Evolutionary conservation across 257 asterid species (phyloP).

Genomic region (Coffea eugenioides): DNA sequence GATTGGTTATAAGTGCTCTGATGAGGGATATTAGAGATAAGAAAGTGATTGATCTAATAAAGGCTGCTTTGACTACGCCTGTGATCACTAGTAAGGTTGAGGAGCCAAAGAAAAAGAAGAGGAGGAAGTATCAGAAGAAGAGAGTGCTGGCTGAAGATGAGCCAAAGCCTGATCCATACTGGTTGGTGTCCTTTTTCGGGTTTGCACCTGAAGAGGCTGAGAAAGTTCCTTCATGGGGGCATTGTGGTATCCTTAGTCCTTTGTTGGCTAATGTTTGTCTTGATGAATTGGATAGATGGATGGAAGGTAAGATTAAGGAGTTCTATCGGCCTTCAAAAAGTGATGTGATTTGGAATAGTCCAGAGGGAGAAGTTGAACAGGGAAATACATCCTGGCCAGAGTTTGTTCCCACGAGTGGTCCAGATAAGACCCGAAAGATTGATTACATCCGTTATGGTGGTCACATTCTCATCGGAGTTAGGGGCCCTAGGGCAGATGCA

Average conservation of each 20-base stretch:
- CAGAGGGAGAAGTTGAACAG: slow-evolving; percentile 79
- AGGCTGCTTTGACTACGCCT: slow-evolving; percentile 75
- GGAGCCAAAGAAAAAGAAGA: slow-evolving; percentile 76
- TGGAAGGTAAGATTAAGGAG: slow-evolving; percentile 85
- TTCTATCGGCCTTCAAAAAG: slow-evolving; percentile 75
- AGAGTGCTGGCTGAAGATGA: slow-evolving; percentile 90
- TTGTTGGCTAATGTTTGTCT: slow-evolving; percentile 83
- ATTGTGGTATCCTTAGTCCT: slow-evolving; percentile 95
- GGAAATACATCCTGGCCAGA: slow-evolving; percentile 99
- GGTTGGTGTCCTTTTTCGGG: slow-evolving; percentile 88
- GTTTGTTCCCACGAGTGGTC: slow-evolving; percentile 95
- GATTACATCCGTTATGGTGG: slow-evolving; percentile 93
- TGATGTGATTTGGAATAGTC: slow-evolving; percentile 91
- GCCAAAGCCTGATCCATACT: slow-evolving; percentile 97
- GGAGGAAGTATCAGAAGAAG: slow-evolving; percentile 91
- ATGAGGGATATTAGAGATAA: slow-evolving; percentile 98
- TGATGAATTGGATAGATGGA: slow-evolving; percentile 90
- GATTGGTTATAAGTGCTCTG: slow-evolving; percentile 76
- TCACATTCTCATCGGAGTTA: slow-evolving; percentile 84
- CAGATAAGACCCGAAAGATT: slow-evolving; percentile 88
- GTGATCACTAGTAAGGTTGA: slow-evolving; percentile 60
- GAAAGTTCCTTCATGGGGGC: slow-evolving; percentile 90
- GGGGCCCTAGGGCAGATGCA: slow-evolving; percentile 98
- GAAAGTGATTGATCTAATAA: slow-evolving; percentile 86
- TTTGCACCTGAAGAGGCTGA: slow-evolving; percentile 97